These are phyloP conservation scores for Aureobasidium sp. DNA, from an alignment of 2,329 filamentous ascomycete genomes.

Conservation along the genomic window DNA sequence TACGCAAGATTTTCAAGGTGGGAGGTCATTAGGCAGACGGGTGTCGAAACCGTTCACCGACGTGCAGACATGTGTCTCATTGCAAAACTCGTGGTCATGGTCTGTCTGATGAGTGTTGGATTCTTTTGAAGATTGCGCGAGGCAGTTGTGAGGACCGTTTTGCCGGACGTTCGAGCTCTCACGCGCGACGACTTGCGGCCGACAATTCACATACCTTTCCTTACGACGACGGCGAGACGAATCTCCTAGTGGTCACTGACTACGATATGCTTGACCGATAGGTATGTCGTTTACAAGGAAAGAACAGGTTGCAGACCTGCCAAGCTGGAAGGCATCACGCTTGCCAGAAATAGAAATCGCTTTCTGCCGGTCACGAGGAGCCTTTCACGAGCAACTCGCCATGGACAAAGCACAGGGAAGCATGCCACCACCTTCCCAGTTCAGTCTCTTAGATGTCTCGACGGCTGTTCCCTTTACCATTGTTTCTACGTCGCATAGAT, in stretches of 20 bases:
- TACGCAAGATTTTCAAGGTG: neutral
- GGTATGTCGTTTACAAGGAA: neutral
- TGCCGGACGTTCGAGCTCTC: neutral
- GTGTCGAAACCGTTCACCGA: neutral
- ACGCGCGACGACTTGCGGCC: neutral
- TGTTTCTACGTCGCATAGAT: no score
- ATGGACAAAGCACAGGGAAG: neutral
- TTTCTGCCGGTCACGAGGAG: neutral
- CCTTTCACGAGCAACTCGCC: neutral
- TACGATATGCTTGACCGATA: neutral
- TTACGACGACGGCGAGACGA: neutral
- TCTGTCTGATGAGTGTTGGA: neutral
- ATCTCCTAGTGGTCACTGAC: neutral
- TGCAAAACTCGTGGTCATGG: neutral
- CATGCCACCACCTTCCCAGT: no score
- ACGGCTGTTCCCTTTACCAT: no score
- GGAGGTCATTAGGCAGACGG: neutral
- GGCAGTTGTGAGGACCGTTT: neutral
- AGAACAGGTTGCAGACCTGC: neutral
- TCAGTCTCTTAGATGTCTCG: no score
- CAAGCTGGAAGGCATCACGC: neutral
- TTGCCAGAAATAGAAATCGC: neutral
- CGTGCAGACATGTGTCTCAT: constrained; percentile 1
- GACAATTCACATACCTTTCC: neutral
- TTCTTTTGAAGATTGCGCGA: neutral